A percentile compares a stretch with the other conserved stretches of the same genome.
Evolutionary conservation across 768 basidiomycete genomes (phyloP).

Genomic region (Inosperma sp.): DNA sequence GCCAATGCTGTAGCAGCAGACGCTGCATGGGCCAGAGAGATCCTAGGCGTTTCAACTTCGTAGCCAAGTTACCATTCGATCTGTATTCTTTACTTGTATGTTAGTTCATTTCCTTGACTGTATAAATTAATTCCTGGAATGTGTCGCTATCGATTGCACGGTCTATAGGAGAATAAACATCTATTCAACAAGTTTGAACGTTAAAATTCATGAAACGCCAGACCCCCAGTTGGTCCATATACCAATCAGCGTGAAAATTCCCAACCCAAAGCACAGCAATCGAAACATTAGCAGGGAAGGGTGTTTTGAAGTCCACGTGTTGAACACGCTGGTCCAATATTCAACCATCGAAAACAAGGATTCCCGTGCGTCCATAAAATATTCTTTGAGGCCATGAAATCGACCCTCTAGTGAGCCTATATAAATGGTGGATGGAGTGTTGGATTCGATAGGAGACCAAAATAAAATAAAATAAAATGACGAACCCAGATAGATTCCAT

Average conservation of each 20-base stretch:
- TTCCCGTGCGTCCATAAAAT: slow-evolving; percentile 34
- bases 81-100: background rate
- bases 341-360: slow-evolving; percentile 37
- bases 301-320: slow-evolving; percentile 35
- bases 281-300: slow-evolving; percentile 32
- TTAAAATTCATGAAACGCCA: background rate
- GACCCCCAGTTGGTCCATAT: slow-evolving; percentile 28
- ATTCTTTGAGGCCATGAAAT: slow-evolving; percentile 29
- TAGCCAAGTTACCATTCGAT: slow-evolving; percentile 1
- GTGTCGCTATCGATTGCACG: too few relatives aligned
- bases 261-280: slow-evolving; percentile 27
- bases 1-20: slow-evolving; percentile 53
- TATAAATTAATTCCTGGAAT: too few relatives aligned
- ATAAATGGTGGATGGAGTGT: too few relatives aligned
- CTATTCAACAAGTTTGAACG: too few relatives aligned
- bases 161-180: too few relatives aligned
- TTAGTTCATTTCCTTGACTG: too few relatives aligned
- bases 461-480: background rate
- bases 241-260: slow-evolving; percentile 27
- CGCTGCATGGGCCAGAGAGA: slow-evolving; percentile 58
- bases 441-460: background rate
- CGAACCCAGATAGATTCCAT: slow-evolving; percentile 34
- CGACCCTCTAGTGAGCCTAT: slow-evolving; percentile 31
- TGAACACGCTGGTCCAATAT: slow-evolving; percentile 32
- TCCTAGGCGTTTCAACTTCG: slow-evolving; percentile 37